A percentile compares a stretch with the other conserved stretches of the same genome.
Evolutionary conservation across 1,139 yeast genomes (phyloP).

Genomic region (Meyerozyma athensensis): DNA sequence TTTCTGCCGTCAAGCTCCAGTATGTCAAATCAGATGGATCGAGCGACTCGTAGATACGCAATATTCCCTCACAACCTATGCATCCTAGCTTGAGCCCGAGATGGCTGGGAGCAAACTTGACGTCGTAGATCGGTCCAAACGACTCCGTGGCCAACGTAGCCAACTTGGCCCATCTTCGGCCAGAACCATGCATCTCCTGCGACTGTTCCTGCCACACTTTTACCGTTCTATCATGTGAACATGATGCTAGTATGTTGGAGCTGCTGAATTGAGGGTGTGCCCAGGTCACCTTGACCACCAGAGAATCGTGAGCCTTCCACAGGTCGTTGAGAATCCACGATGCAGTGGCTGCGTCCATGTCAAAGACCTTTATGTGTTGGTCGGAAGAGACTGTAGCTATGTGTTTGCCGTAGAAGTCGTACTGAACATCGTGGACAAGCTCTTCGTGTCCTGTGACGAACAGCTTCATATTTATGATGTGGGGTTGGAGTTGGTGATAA

Average conservation of each 20-base stretch:
- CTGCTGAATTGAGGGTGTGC: slow-evolving; percentile 94
- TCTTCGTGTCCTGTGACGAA: slow-evolving; percentile 90
- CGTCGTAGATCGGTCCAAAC: slow-evolving; percentile 85
- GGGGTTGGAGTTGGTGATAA: background rate
- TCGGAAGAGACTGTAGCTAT: slow-evolving; percentile 92
- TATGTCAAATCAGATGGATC: slow-evolving; percentile 81
- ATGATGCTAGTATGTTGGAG: slow-evolving; percentile 66
- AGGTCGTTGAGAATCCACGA: slow-evolving; percentile 80
- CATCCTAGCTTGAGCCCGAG: slow-evolving; percentile 80
- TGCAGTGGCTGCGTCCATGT: slow-evolving; percentile 49
- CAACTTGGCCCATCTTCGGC: slow-evolving; percentile 74
- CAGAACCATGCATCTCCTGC: slow-evolving; percentile 69
- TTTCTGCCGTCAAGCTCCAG: slow-evolving; percentile 78
- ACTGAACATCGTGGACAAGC: slow-evolving; percentile 79
- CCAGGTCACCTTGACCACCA: slow-evolving; percentile 80
- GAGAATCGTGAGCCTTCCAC: slow-evolving; percentile 94
- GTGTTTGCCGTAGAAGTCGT: slow-evolving; percentile 85
- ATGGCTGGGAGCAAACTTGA: slow-evolving; percentile 84
- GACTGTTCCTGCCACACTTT: slow-evolving; percentile 89
- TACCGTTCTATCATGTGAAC: slow-evolving; percentile 85
- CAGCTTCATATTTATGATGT: slow-evolving; percentile 41
- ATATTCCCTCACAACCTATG: slow-evolving; percentile 84
- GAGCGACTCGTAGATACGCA: slow-evolving; percentile 81
- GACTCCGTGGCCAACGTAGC: slow-evolving; percentile 74
- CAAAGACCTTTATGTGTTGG: slow-evolving; percentile 85